phyloP scores from a whole-genome alignment of 306 rosid species.

The Vachellia pachyceras region DNA sequence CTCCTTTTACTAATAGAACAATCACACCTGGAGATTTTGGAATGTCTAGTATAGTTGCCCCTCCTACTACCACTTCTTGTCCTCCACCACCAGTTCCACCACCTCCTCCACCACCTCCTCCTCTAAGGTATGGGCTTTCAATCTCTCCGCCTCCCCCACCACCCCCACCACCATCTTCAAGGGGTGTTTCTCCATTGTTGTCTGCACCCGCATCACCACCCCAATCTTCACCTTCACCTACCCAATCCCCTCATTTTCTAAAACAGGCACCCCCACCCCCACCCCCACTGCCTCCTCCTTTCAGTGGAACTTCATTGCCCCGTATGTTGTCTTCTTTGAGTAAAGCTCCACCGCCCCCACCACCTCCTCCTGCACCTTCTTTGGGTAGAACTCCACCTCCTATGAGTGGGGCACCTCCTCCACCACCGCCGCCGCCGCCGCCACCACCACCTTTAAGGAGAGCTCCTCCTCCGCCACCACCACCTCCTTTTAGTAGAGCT shows the following conservation, averaged over 20 bases:
- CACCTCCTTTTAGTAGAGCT: constrained; percentile 23
- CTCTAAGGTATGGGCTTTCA: constrained; percentile 27
- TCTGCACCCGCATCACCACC: background rate
- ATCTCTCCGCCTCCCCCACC: constrained; percentile 35
- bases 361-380: constrained; percentile 35
- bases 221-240: constrained; percentile 42
- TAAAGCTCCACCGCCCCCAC: constrained; percentile 41
- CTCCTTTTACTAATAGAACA: constrained; percentile 30
- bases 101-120: constrained; percentile 34
- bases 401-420: background rate
- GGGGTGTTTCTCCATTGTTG: constrained; percentile 14
- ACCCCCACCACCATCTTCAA: constrained; percentile 12
- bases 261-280: background rate
- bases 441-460: constrained; percentile 30
- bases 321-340: constrained; percentile 28
- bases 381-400: constrained; percentile 31
- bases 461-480: constrained; percentile 33
- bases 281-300: background rate
- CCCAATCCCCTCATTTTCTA: constrained; percentile 45
- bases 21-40: constrained; percentile 33
- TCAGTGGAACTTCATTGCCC: constrained; percentile 24
- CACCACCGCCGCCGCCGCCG: constrained; percentile 35
- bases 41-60: constrained; percentile 30
- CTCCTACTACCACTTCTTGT: constrained; percentile 6
- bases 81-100: constrained; percentile 1